Evolutionary conservation across 23 red algal species (phyloP).

Genomic region (Agarophyton chilense): DNA sequence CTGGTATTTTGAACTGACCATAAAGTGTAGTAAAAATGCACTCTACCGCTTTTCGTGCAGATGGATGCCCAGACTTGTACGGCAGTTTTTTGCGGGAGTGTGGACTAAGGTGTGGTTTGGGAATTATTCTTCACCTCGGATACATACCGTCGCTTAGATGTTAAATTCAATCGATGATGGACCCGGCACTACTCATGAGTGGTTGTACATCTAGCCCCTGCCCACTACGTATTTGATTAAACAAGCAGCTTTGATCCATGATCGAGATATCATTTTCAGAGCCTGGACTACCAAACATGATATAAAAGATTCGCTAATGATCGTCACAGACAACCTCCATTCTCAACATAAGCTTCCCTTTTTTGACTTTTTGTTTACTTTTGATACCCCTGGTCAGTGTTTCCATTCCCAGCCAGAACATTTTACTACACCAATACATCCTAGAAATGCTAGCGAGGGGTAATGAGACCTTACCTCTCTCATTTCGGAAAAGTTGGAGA

Average conservation of each 20-base stretch:
- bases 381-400: slow-evolving; percentile 10
- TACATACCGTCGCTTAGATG: slow-evolving; percentile 62
- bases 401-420: slow-evolving; percentile 33
- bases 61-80: not conserved
- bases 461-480: not conserved
- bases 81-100: not conserved
- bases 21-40: not conserved
- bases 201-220: slow-evolving; percentile 15
- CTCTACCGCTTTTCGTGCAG: slow-evolving; percentile 2
- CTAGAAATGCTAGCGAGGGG: slow-evolving; percentile 2
- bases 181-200: not conserved
- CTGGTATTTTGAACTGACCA: slow-evolving; percentile 11
- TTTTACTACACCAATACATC: slow-evolving; percentile 14
- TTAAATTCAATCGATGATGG: slow-evolving; percentile 26
- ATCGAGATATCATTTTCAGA: slow-evolving; percentile 48
- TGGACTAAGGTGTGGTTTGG: slow-evolving; percentile 1
- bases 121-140: slow-evolving; percentile 31
- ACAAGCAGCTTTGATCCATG: slow-evolving; percentile 27
- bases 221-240: slow-evolving; percentile 21
- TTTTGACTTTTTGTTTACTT: slow-evolving; percentile 16
- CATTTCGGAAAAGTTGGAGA: not conserved
- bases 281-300: slow-evolving; percentile 43
- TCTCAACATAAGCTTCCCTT: not conserved
- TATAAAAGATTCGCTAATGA: slow-evolving; percentile 33
- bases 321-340: slow-evolving; percentile 78